A percentile compares a stretch with the other conserved stretches of the same genome.
These are phyloP conservation scores for Coprinopsis strossmayeri DNA, from an alignment of 768 basidiomycete species.

Conservation along the genomic window DNA sequence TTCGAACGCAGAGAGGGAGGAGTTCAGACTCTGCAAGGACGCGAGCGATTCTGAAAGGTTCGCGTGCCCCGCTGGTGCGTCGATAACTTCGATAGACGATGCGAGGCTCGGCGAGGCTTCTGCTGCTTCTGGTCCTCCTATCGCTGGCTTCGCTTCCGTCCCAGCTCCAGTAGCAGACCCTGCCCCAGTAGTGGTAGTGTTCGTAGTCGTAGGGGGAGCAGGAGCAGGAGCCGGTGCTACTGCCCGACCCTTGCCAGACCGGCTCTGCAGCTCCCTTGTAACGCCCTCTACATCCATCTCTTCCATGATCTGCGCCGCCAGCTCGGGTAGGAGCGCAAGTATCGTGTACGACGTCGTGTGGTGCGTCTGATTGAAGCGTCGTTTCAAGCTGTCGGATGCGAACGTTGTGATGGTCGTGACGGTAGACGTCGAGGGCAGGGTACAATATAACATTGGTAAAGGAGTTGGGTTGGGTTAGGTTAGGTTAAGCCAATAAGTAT, in stretches of 20 bases:
- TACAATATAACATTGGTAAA: neutral
- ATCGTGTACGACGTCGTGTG: constrained; percentile 74
- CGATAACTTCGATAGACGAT: constrained; percentile 31
- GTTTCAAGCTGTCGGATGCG: constrained; percentile 48
- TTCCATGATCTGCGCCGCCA: constrained; percentile 56
- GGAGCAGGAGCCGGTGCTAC: constrained; percentile 6
- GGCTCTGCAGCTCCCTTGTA: constrained; percentile 44
- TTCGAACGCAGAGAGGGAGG: neutral
- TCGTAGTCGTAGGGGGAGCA: no score
- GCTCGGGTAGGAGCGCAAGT: constrained; percentile 61
- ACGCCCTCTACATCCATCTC: constrained; percentile 74
- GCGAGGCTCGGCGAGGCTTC: constrained; percentile 17
- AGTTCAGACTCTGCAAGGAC: neutral
- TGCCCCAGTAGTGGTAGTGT: no score
- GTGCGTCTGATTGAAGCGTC: constrained; percentile 71
- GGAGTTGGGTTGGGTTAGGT: neutral
- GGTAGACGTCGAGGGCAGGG: no score
- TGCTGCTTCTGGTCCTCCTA: constrained; percentile 3
- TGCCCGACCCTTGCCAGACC: constrained; percentile 20
- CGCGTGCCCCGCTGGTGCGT: constrained; percentile 18
- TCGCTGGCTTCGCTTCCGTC: neutral
- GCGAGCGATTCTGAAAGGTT: neutral
- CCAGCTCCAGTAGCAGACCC: no score
- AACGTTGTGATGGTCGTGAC: no score
- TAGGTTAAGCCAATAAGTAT: no score